A percentile compares a stretch with the other conserved stretches of the same genome.
Evolutionary conservation across 2,329 filamentous ascomycete genomes (phyloP).

Genomic region (Botrytis porri): DNA sequence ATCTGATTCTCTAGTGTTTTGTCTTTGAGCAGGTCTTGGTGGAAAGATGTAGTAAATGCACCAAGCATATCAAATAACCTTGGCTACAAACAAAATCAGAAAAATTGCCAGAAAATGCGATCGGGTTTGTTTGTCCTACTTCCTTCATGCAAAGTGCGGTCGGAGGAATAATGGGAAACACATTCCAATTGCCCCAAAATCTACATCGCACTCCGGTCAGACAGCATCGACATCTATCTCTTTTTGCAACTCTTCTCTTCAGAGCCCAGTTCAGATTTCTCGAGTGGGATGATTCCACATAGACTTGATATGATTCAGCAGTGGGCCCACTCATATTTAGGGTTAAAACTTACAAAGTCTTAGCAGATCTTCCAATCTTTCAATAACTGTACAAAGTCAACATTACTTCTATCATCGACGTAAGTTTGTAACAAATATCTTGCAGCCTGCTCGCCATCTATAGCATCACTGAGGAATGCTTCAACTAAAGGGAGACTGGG

Average conservation of each 20-base stretch:
- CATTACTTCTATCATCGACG: no score
- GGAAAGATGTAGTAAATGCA: neutral
- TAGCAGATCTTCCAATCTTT: neutral
- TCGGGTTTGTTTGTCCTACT: neutral
- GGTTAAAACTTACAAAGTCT: neutral
- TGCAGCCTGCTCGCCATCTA: neutral
- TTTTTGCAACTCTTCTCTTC: neutral
- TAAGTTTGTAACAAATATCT: neutral
- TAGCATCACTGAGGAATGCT: neutral
- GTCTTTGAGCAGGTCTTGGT: neutral
- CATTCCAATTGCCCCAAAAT: neutral
- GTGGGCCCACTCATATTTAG: no score
- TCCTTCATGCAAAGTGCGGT: neutral
- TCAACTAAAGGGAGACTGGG: neutral
- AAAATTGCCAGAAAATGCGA: neutral
- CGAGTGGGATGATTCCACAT: neutral
- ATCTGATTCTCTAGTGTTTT: neutral
- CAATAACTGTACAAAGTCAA: neutral
- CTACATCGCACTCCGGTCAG: neutral
- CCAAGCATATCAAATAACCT: neutral
- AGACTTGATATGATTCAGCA: neutral
- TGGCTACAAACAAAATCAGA: neutral
- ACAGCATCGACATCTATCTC: neutral
- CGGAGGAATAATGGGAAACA: neutral
- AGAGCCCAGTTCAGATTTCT: neutral